Base-by-base conservation (phyloP, 345 rosid species). In the Sonneratia caseolaris region DNA sequence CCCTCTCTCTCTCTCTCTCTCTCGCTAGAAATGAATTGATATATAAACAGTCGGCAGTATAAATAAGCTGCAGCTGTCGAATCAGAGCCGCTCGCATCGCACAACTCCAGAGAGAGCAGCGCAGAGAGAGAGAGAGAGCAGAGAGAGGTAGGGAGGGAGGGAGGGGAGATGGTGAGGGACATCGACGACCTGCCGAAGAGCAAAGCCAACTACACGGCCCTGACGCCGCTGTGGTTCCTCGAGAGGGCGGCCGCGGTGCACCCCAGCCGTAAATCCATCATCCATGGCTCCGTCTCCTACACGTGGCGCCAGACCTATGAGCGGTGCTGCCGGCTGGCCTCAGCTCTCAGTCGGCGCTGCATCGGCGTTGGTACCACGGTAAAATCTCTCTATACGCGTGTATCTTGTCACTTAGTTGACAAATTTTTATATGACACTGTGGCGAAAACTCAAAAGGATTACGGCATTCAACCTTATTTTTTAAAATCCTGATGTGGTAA, bases 211-310 rank as follows among this genome's bases (percentile, higher is more conserved):
- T 85, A 86, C 87, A 85, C 79, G 14, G 93, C 98, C 35, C 37
- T 94, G 72, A 91, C 98, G 62, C 98, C 98, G 32, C 85, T 94
- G 1, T 87, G 93, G 91, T 90, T 94, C 75, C 73, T 94, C 16
- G 91, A 90, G 21, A 85, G 98, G 65, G 97, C 97, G 0, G 97
- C 98, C 18, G 65, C 79, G 0, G 87, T 94, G 64, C 93, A 92
- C 68, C 99, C 97, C 0, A n/a, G 72, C 40, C 82, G 96, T 68
- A 78, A 57, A 22, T 88, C 99, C 12, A 55, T 95, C 56, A 68
- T 95, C 76, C 93, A 90, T 40, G 93, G 89, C 78, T 82, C 97
- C 4, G 53, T 67, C 1, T 69, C 76, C 27, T 90, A 85, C 89
- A 90, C 97, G 13, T 90, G 99, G 99, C 87, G 70, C 5, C 85